Evolutionary conservation across 2,329 filamentous ascomycete genomes (phyloP).

Genomic region (Neofusicoccum kwambonambiense): DNA sequence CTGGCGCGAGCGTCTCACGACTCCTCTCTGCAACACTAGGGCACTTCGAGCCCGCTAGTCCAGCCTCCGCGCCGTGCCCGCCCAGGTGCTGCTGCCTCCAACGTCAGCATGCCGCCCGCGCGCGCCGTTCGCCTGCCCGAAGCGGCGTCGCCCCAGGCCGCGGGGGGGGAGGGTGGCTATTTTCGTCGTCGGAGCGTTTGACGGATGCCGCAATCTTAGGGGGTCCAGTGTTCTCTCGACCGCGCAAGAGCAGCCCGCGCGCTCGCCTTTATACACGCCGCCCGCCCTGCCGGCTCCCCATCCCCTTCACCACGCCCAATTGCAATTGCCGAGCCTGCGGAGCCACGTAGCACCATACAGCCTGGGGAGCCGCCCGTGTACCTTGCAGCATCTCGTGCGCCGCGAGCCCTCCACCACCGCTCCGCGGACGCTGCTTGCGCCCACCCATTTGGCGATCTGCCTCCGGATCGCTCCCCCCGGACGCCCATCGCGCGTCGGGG

Average conservation of each 20-base stretch:
- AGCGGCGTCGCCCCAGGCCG: not conserved
- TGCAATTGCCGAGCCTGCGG: constrained; percentile 14
- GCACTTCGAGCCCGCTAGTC: constrained; percentile 1
- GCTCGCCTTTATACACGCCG: constrained; percentile 9
- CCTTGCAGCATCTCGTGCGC: constrained; percentile 8
- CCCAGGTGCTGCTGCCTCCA: not conserved
- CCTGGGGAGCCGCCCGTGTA: constrained; percentile 12
- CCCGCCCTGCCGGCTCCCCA: constrained; percentile 15
- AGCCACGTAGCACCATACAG: constrained; percentile 16
- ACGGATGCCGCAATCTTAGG: not conserved
- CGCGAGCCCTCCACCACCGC: not conserved
- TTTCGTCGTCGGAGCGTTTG: not conserved
- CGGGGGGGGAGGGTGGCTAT: not conserved
- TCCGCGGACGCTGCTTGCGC: not conserved
- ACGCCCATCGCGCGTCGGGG: not conserved
- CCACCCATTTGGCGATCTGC: not conserved
- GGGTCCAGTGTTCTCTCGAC: not conserved
- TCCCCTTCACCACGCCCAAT: not conserved
- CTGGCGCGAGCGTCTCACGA: constrained; percentile 16
- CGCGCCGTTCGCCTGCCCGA: constrained; percentile 6
- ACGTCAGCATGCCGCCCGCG: constrained; percentile 6
- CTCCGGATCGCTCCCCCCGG: not conserved
- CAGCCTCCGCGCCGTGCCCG: constrained; percentile 19
- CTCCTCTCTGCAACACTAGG: constrained; percentile 14
- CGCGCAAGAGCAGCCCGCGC: not conserved